These are phyloP conservation scores for Saururus chinensis DNA, from an alignment of 164 flowering plant genomes.

Conservation along the genomic window DNA sequence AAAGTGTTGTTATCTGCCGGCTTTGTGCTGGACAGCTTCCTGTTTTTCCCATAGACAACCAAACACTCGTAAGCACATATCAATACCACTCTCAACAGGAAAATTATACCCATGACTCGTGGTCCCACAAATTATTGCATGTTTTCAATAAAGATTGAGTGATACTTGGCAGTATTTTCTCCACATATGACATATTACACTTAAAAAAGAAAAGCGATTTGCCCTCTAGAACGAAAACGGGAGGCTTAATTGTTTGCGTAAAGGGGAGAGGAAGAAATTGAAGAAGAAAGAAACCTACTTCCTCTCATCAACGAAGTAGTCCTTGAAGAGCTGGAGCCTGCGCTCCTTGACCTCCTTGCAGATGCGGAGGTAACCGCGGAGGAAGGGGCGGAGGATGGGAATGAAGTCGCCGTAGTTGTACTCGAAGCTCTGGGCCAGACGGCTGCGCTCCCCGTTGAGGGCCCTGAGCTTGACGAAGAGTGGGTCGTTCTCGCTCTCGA, in stretches of 20 bases:
- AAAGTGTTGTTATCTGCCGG: slow-evolving; percentile 42
- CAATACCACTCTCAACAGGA: no score
- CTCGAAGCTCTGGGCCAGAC: slow-evolving; percentile 78
- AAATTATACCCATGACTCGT: neutral
- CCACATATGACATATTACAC: no score
- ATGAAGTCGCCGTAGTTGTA: slow-evolving; percentile 82
- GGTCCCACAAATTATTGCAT: neutral
- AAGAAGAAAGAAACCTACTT: slow-evolving; percentile 35
- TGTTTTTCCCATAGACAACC: neutral
- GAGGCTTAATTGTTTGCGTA: no score
- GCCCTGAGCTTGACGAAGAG: slow-evolving; percentile 50
- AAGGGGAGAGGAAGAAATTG: neutral
- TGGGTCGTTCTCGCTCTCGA: slow-evolving; percentile 75
- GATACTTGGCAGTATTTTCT: no score
- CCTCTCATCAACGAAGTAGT: slow-evolving; percentile 76
- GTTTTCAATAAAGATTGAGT: no score
- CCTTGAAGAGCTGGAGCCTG: slow-evolving; percentile 75
- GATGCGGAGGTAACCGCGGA: slow-evolving; percentile 57
- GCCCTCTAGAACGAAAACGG: no score
- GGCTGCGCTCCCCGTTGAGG: slow-evolving; percentile 71
- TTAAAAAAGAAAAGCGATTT: no score
- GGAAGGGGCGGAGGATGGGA: slow-evolving; percentile 66
- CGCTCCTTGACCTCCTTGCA: slow-evolving; percentile 71
- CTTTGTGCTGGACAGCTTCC: slow-evolving; percentile 35
- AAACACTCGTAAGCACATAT: no score